phyloP scores from a whole-genome alignment of 805 yeast genomes.

The Starmerella cellae region DNA sequence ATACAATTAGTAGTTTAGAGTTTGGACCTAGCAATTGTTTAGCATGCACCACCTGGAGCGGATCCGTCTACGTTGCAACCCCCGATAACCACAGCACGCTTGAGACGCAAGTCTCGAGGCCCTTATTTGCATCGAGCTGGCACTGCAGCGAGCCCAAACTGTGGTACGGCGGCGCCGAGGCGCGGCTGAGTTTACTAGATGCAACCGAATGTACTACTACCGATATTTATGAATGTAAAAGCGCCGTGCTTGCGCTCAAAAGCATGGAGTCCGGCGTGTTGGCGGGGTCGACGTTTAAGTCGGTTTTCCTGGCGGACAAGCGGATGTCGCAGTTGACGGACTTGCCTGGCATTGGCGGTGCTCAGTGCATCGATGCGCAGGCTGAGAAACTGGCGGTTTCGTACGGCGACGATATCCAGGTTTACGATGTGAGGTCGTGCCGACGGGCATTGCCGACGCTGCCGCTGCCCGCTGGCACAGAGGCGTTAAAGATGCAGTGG shows the following conservation, averaged over 20 bases:
- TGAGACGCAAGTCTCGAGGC: conserved; percentile 4
- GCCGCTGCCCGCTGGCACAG: not conserved
- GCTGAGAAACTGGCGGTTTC: not conserved
- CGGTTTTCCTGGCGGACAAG: not conserved
- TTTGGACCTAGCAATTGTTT: conserved; percentile 2
- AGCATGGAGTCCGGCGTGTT: not conserved
- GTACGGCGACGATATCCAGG: not conserved
- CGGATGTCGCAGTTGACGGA: not conserved
- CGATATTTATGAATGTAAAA: not conserved
- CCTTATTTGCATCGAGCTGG: conserved; percentile 10
- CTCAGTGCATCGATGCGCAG: not conserved
- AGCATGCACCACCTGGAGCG: conserved; percentile 14
- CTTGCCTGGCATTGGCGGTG: not conserved
- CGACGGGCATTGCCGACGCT: not conserved
- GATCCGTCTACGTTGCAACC: conserved; percentile 2
- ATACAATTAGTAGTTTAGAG: conserved; percentile 2
- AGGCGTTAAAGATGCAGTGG: conserved; percentile 1
- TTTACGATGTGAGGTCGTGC: not conserved
- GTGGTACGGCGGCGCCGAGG: conserved; percentile 11
- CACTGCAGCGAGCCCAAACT: not conserved
- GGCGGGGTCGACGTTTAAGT: not conserved
- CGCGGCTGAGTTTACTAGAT: conserved; percentile 2
- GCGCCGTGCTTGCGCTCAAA: not conserved
- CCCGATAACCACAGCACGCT: not conserved
- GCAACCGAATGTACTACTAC: too few relatives aligned